Evolutionary conservation across 352 stramenopile species (phyloP).

Genomic region (Phytophthora meadii): DNA sequence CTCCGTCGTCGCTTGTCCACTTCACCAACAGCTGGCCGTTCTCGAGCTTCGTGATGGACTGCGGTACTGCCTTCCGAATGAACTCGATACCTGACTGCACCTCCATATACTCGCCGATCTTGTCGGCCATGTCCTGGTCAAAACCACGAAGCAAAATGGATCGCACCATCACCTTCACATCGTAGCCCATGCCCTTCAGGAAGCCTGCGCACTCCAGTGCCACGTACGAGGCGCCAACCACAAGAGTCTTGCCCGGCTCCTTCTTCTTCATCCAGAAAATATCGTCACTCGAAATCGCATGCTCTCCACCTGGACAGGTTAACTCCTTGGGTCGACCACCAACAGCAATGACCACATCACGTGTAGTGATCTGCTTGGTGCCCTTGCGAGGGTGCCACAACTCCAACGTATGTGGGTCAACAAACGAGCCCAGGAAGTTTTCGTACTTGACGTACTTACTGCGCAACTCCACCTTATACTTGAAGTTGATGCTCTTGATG

Average conservation of each 20-base stretch:
- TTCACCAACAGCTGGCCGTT: conserved; percentile 85
- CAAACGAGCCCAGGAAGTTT: conserved; percentile 94
- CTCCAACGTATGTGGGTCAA: conserved; percentile 94
- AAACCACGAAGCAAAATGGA: conserved; percentile 98
- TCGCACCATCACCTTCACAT: conserved; percentile 97
- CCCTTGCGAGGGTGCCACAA: conserved; percentile 89
- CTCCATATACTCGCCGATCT: conserved; percentile 95
- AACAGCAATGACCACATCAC: conserved; percentile 95
- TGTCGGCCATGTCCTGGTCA: conserved; percentile 96
- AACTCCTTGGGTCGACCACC: conserved; percentile 93
- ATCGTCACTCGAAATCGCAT: conserved; percentile 93
- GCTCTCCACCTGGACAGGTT: conserved; percentile 91
- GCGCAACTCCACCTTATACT: conserved; percentile 96
- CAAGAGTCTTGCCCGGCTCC: conserved; percentile 95
- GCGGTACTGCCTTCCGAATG: conserved; percentile 89
- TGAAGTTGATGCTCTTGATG: conserved; percentile 99
- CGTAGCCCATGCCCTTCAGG: conserved; percentile 94
- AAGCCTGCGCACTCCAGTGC: conserved; percentile 98
- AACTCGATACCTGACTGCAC: conserved; percentile 92
- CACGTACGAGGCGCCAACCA: conserved; percentile 98
- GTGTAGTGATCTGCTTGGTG: conserved; percentile 91
- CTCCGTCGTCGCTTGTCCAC: conserved; percentile 67
- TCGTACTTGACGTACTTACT: conserved; percentile 96
- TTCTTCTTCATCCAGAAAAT: conserved; percentile 86
- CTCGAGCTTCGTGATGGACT: conserved; percentile 92